Base-by-base conservation (phyloP, 768 basidiomycete genomes). In the Leccinum ochraceum region DNA sequence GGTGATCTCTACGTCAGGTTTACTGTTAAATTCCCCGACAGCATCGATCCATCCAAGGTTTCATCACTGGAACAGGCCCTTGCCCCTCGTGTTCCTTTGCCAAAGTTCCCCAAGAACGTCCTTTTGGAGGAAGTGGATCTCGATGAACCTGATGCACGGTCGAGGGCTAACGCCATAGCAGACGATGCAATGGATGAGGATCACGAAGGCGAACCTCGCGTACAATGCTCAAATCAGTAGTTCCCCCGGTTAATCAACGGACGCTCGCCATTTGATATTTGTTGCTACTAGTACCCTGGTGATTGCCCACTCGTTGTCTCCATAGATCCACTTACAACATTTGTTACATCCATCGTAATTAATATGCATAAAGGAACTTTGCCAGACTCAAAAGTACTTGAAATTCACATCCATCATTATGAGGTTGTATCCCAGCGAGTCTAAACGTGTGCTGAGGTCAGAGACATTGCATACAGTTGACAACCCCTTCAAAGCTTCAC, bases 141-240 rank as follows among this genome's bases (percentile, higher is more conserved):
- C 52, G 84, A 89, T 54, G 89, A 95, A 66, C 84, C 87, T 6
- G 91, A 94, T 73, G 83, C 86, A 62, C 69, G 72, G 16, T 75
- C 76, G 73, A 76, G 81, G 73, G 71, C 75, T 67, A 75, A 71
- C 62, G 75, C 80, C 32, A 77, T 83, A 66, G 79, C 79, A 30
- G 89, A 89, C 42, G 94, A 97, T 59, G 78, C 83, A 14, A 97
- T 97, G 95, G 95, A 98, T 66, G 94, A 96, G 76, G 95, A 96
- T 68, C 80, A 81, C 58, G 91, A 92, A 1, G 79, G 77, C n/a
- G 87, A 92, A 74, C 94, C 94, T 26, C 88, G 94, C 42, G 95
- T 98, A 52, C 95, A 97, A 81, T 98, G 96, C 75, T 94, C 95
- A 42, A 90, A 94, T 76, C 93, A 94, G 81, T 94, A 75, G 78